These are phyloP conservation scores for Alloteropsis semialata DNA, from an alignment of 176 grass and related monocot species.

Conservation along the genomic window DNA sequence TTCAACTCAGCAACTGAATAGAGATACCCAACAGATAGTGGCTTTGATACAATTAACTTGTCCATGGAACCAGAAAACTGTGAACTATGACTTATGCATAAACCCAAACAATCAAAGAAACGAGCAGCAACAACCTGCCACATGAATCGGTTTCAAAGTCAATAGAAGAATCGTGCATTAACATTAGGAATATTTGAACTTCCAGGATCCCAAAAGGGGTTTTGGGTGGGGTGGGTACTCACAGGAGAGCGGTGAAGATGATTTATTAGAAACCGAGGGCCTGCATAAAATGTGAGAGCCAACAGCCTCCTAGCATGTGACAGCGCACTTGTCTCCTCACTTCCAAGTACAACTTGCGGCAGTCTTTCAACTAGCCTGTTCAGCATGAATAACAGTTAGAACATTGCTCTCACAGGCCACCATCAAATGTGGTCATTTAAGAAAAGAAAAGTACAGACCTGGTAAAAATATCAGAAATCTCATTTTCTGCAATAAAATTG, in stretches of 20 bases:
- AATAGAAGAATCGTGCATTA: conserved; percentile 20
- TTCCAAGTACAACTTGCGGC: conserved; percentile 75
- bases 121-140: conserved; percentile 62
- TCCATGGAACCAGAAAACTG: conserved; percentile 87
- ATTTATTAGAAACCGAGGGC: conserved; percentile 75
- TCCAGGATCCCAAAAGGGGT: neutral
- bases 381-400: conserved; percentile 46
- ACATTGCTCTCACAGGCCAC: neutral
- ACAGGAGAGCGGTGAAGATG: conserved; percentile 78
- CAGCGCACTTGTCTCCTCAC: conserved; percentile 69
- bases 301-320: conserved; percentile 83
- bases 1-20: conserved; percentile 93
- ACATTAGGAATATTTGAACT: conserved; percentile 28
- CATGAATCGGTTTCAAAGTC: conserved; percentile 30
- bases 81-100: conserved; percentile 76
- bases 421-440: conserved; percentile 34
- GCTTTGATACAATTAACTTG: conserved; percentile 71
- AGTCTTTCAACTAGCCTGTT: conserved; percentile 72
- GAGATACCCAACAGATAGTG: conserved; percentile 84
- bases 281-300: conserved; percentile 83
- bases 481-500: conserved; percentile 63
- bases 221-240: no score
- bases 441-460: conserved; percentile 57
- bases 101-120: conserved; percentile 74
- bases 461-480: conserved; percentile 82